These are phyloP conservation scores for Tetradesmus lagerheimii DNA, from an alignment of 139 green algal species.

Conservation along the genomic window DNA sequence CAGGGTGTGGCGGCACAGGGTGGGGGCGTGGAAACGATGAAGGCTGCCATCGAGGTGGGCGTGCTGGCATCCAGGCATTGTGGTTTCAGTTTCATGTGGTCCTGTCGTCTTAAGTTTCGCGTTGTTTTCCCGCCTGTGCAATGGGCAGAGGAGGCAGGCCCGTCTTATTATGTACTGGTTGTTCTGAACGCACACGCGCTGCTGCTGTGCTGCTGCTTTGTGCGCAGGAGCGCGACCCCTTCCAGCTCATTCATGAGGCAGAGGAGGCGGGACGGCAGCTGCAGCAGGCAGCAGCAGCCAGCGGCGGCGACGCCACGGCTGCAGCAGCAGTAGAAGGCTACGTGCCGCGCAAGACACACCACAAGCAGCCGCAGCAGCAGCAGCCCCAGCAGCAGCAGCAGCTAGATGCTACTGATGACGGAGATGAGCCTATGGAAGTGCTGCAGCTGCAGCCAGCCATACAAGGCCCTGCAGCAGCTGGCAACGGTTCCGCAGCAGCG, in stretches of 20 bases:
- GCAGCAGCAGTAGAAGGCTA: constrained; percentile 43
- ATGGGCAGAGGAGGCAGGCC: too few relatives aligned
- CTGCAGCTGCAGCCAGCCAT: constrained; percentile 31
- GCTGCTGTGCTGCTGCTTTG: not conserved
- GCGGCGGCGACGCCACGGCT: not conserved
- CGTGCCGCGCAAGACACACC: not conserved
- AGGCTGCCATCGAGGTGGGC: constrained; percentile 23
- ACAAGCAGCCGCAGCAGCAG: not conserved
- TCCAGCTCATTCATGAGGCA: constrained; percentile 12
- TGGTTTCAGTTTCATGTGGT: too few relatives aligned
- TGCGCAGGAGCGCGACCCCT: constrained; percentile 24
- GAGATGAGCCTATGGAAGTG: constrained; percentile 11
- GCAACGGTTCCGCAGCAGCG: not conserved
- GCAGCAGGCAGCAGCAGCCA: not conserved
- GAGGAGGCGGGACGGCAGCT: constrained; percentile 13
- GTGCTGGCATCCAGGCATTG: not conserved
- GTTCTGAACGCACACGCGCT: not conserved
- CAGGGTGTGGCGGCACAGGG: constrained; percentile 37
- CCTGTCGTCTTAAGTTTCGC: too few relatives aligned
- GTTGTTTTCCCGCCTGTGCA: too few relatives aligned
- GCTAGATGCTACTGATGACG: not conserved
- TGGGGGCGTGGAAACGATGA: constrained; percentile 24
- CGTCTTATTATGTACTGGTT: too few relatives aligned
- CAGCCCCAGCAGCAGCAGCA: constrained; percentile 27
- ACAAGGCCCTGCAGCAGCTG: not conserved